A percentile compares a stretch with the other conserved stretches of the same genome.
Conservation (phyloP, 2,329 filamentous ascomycete genomes). For the Arthrinium phaeospermum region DNA sequence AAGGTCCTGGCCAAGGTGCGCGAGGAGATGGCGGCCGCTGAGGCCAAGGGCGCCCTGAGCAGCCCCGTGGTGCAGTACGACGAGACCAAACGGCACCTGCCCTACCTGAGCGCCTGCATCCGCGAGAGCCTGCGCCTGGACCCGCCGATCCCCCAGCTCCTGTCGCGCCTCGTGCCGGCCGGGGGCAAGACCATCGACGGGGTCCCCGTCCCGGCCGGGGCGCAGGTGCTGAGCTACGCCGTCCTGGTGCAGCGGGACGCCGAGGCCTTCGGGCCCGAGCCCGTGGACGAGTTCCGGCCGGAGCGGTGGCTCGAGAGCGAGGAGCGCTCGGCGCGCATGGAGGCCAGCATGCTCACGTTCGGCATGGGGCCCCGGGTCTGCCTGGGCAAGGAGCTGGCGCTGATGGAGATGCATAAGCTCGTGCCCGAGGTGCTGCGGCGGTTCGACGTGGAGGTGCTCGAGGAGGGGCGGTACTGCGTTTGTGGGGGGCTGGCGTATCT, state of each 20-base stretch:
- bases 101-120: constrained; percentile 19
- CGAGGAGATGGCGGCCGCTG: background rate
- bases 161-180: background rate
- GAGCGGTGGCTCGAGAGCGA: constrained; percentile 16
- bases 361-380: constrained; percentile 8
- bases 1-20: background rate
- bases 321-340: background rate
- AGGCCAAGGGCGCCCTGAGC: background rate
- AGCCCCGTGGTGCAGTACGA: constrained; percentile 8
- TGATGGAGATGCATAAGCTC: constrained; percentile 13
- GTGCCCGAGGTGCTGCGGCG: background rate
- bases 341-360: constrained; percentile 2
- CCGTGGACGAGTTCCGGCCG: background rate
- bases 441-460: background rate
- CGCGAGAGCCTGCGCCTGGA: constrained; percentile 10
- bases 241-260: constrained; percentile 9
- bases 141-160: constrained; percentile 9
- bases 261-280: background rate
- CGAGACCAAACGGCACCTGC: constrained; percentile 9
- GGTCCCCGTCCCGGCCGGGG: background rate
- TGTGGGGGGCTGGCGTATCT: background rate
- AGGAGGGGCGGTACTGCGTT: background rate
- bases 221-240: constrained; percentile 17
- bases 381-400: constrained; percentile 17
- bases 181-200: constrained; percentile 9